These are phyloP conservation scores for Stellera chamaejasme DNA, from an alignment of 345 rosid genomes.

Conservation along the genomic window DNA sequence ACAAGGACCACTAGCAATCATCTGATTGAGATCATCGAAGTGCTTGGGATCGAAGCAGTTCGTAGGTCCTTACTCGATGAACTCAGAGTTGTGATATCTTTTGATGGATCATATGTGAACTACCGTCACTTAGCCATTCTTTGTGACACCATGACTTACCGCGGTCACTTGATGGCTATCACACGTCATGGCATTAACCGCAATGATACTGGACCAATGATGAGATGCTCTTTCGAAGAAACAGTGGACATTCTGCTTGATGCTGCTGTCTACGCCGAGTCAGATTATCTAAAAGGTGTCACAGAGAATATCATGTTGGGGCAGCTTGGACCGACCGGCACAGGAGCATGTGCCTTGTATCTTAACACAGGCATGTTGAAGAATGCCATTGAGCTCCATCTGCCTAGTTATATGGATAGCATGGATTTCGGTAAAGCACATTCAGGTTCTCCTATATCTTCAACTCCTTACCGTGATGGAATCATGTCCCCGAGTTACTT, in stretches of 20 bases:
- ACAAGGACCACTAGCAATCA: conserved; percentile 93
- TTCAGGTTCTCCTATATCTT: conserved; percentile 72
- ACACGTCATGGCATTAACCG: conserved; percentile 97
- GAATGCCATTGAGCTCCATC: conserved; percentile 95
- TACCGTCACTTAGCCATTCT: conserved; percentile 94
- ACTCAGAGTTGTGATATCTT: conserved; percentile 89
- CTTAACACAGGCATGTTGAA: conserved; percentile 95
- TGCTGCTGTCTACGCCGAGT: conserved; percentile 94
- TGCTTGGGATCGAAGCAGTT: conserved; percentile 97
- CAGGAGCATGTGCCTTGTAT: conserved; percentile 81
- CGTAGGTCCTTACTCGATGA: conserved; percentile 90
- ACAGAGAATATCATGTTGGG: conserved; percentile 98
- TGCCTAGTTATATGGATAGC: conserved; percentile 94
- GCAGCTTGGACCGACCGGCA: conserved; percentile 95
- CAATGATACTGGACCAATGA: conserved; percentile 94
- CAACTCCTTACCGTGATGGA: conserved; percentile 94
- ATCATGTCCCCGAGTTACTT: conserved; percentile 94
- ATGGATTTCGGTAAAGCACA: conserved; percentile 88
- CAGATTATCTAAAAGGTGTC: conserved; percentile 78
- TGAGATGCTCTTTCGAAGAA: conserved; percentile 99
- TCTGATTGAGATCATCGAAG: conserved; percentile 90
- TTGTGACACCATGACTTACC: conserved; percentile 98
- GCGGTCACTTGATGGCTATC: conserved; percentile 97
- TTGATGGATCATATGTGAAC: conserved; percentile 96
- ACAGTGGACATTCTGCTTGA: conserved; percentile 96